Base-by-base conservation (phyloP, 2,329 filamentous ascomycete genomes). In the Monilinia vaccinii-corymbosi region DNA sequence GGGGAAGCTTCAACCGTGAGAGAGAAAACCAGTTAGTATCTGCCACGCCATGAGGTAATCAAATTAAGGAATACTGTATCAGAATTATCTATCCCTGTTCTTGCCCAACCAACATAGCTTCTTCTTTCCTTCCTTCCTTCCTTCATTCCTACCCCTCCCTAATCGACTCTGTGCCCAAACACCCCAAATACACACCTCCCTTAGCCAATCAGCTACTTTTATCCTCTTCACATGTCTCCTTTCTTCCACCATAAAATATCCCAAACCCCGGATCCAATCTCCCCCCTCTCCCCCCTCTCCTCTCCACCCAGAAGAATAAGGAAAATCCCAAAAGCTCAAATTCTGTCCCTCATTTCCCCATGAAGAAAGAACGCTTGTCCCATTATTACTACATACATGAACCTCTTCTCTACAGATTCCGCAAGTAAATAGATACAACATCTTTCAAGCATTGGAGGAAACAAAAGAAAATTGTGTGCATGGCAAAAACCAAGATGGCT, bases 51-150 rank as follows among this genome's bases (percentile, higher is more conserved):
- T 18, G 44, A 57, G 45, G 46, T 31, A 16, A 49, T 49, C 21
- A 57, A 50, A 49, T 49, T 48, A 28, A 57, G 32, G 45, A 57
- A 48, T 49, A 42, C 55, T 50, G 34, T 50, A 49, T 50, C 45
- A 36, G 13, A 57, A 49, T 48, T 49, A 42, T 50, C 46, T 57
- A 57, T 57, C 32, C 55, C 32, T 52, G 23, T 58, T 34, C 60
- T 56, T 51, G n/a, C 23, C 50, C 60, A 64, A 34, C 47, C 64
- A 72, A 75, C 61, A 79, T 28, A 28, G 3, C 25, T 6, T 6
- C 25, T 28, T 69, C 70, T 56, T 67, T 75, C 71, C 82, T 79
- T 64, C 73, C 61, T 60, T 79, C 75, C 34, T 13, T 38, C 48
- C 13, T 50, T 38, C 36, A 81, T 72, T 55, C 38, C 10, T 28